Conservation (phyloP, 805 yeast species). For the Wickerhamomyces chaumierensis region DNA sequence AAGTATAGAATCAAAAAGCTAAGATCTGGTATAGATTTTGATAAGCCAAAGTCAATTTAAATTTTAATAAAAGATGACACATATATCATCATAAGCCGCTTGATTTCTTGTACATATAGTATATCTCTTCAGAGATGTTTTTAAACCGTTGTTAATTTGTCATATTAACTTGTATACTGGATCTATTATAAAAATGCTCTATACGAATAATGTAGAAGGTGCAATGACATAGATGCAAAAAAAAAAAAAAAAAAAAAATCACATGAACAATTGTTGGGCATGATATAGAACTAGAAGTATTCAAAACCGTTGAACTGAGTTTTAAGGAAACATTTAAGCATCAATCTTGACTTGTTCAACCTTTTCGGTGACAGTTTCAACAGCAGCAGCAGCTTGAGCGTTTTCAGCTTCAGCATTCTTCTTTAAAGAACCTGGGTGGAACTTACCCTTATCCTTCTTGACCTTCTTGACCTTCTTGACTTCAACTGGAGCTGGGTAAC, state of each 20-base stretch:
- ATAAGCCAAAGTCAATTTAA: slow-evolving; percentile 38
- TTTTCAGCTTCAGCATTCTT: slow-evolving; percentile 18
- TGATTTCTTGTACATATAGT: too few species aligned
- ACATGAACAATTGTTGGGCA: too few species aligned
- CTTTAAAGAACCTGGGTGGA: slow-evolving; percentile 62
- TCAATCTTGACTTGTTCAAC: slow-evolving; percentile 28
- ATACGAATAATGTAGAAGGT: too few species aligned
- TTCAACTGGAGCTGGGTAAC: slow-evolving; percentile 71
- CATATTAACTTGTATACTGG: too few species aligned
- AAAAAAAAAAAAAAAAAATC: too few species aligned
- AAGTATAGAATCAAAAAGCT: slow-evolving; percentile 35
- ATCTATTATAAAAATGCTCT: too few species aligned
- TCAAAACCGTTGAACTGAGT: not conserved
- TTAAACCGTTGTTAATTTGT: too few species aligned
- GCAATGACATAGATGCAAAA: too few species aligned
- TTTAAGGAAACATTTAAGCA: not conserved
- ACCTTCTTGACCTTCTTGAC: slow-evolving; percentile 59
- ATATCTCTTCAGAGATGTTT: too few species aligned
- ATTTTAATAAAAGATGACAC: too few species aligned
- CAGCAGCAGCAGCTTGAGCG: slow-evolving; percentile 16
- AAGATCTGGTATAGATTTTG: slow-evolving; percentile 24
- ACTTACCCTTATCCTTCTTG: slow-evolving; percentile 81
- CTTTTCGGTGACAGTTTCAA: slow-evolving; percentile 24
- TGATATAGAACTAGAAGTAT: not conserved
- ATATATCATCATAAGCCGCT: too few species aligned